Base-by-base conservation (phyloP, 169 alveolate species). In the Besnoitia besnoiti region DNA sequence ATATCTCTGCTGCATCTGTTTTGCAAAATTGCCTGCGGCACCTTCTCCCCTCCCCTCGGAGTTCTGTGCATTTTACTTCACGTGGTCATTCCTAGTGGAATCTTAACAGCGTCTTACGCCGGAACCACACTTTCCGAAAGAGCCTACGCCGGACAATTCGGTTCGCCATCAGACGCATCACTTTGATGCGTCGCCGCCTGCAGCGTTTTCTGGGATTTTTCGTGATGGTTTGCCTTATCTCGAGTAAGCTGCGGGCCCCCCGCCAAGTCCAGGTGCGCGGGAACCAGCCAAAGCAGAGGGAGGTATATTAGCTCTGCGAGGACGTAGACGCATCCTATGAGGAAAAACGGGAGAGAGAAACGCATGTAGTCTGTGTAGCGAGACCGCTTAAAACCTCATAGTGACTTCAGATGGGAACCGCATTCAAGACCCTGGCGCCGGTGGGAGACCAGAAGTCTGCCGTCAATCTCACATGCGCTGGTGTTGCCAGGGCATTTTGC, bases 221-320 rank as follows among this genome's bases (percentile, higher is more conserved):
- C 46, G 39, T 67, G 30, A 14, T 10, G 30, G 62, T 35, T 35
- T 0, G 39, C 12, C 80, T 35, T 30, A 24, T 19, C 21, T 5
- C 40, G 42, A 67, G 39, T 37, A 16, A 1, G 80, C 40, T 33
- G 62, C 62, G 62, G 30, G 10, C 62, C 12, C 44, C 39, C n/a
- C 80, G 39, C 47, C 44, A 16, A 33, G 42, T 67, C 80, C 30
- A 67, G 42, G 19, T 67, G 39, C 39, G 80, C 55, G 1, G 89
- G 89, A 5, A 80, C 55, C 39, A 80, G 89, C 89, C 89, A 80
- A 5, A 80, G 67, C 21, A 39, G 33, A 0, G 89, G 89, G 73
- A 80, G 89, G 67, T 80, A 80, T 14, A 80, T 47, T 8, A 80
- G 89, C 44, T 80, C 61, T 24, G 89, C 61, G 7, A 80, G 37